Base-by-base conservation (phyloP, 345 rosid species). In the Sapria himalayana region DNA sequence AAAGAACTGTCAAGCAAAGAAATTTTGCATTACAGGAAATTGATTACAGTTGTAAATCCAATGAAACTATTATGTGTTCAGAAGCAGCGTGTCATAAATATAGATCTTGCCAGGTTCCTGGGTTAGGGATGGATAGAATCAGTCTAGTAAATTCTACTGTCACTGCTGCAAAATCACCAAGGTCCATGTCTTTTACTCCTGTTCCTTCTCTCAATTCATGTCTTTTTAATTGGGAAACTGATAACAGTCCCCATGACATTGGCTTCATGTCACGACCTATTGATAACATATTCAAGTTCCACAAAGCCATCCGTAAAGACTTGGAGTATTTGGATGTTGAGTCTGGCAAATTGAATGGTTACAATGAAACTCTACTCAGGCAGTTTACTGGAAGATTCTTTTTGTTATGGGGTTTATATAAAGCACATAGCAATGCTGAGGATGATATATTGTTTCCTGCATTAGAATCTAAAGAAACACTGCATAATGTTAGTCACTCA, bases 401-500 rank as follows among this genome's bases (percentile, higher is more conserved):
- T 36, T 58, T 71, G 29, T 53, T 71, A 46, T 64, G 71, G 74
- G 78, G 69, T 50, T 59, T 71, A 33, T 71, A 71, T 39, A 61
- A 66, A 54, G 78, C 78, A 39, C 78, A 71, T 22, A 71, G 78
- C 49, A 71, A 71, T 54, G 78, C 78, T 0, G 78, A 71, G 55
- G 78, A 71, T 61, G 78, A 71, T 50, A 71, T 71, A 41, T 73
- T 71, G 33, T 71, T 71, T 55, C 78, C 78, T 9, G 78, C 71
- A 21, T 45, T 71, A 54, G 78, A 71, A 46, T 67, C 78, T 29
- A 71, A 43, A 50, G 78, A 71, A 58, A 54, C 74, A 38, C 74
- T 71, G 43, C 73, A 64, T 54, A 71, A 71, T 29, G 78, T 71
- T 19, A 71, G 78, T 52, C 78, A 71, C 43, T 71, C 78, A 13